A percentile compares a stretch with the other conserved stretches of the same genome.
Evolutionary conservation across 768 basidiomycete species (phyloP).

Genomic region (Lactarius trivialis): DNA sequence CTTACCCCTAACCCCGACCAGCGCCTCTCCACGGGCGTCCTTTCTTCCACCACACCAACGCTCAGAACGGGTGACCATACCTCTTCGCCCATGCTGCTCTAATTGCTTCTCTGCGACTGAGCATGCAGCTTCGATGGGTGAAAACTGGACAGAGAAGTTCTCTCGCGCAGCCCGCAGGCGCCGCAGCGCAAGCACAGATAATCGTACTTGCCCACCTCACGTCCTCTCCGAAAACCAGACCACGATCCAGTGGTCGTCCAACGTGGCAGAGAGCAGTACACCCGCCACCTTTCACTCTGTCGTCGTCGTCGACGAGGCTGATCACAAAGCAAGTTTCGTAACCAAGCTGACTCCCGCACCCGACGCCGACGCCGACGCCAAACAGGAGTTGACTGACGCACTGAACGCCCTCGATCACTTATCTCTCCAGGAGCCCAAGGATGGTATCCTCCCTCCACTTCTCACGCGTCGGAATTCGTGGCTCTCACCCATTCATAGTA

Average conservation of each 20-base stretch:
- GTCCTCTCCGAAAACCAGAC: slow-evolving; percentile 12
- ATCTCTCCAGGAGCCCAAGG: slow-evolving; percentile 3
- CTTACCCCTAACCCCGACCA: background rate
- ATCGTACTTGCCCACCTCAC: slow-evolving; percentile 20
- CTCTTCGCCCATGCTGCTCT: slow-evolving; percentile 64
- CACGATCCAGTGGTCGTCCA: slow-evolving; percentile 23
- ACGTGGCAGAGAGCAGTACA: slow-evolving; percentile 13
- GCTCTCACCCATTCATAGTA: slow-evolving; percentile 21
- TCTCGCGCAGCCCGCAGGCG: slow-evolving; percentile 54
- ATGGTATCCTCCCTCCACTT: slow-evolving; percentile 7
- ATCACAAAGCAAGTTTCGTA: background rate
- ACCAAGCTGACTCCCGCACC: background rate
- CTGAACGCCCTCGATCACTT: background rate
- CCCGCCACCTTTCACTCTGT: slow-evolving; percentile 19
- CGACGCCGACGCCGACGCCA: background rate
- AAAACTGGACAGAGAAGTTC: slow-evolving; percentile 58
- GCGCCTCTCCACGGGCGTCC: slow-evolving; percentile 10
- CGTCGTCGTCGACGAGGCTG: slow-evolving; percentile 15
- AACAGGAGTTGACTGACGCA: background rate
- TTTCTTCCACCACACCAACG: slow-evolving; percentile 24
- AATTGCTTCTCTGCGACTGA: slow-evolving; percentile 58
- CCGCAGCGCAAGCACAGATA: slow-evolving; percentile 34
- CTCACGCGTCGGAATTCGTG: slow-evolving; percentile 6
- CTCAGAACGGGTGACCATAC: slow-evolving; percentile 45
- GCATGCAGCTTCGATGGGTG: slow-evolving; percentile 46